phyloP scores from a whole-genome alignment of 2,329 filamentous ascomycete species.

The Dothiorella sarmentorum region DNA sequence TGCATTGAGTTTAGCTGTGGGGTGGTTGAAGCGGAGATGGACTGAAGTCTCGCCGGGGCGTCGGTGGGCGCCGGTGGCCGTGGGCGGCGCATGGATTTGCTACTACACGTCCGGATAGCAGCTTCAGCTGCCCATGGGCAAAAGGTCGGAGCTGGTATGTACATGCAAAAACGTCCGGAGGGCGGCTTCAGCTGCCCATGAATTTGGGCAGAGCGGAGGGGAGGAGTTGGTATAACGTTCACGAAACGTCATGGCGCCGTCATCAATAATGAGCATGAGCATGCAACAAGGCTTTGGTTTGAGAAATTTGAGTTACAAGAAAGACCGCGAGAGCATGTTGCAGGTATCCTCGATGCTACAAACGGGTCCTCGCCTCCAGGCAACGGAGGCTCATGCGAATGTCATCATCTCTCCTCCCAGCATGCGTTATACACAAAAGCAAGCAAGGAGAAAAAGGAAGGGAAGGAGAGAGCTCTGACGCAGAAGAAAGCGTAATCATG shows the following conservation, averaged over 20 bases:
- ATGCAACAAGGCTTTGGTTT: not conserved
- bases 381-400: conserved; percentile 30
- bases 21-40: conserved; percentile 6
- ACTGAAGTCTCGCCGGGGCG: conserved; percentile 3
- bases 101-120: no score
- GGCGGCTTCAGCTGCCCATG: no score
- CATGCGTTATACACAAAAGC: conserved; percentile 37
- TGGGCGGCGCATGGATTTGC: not conserved
- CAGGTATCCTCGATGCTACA: conserved; percentile 47
- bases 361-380: conserved; percentile 40
- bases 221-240: no score
- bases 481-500: conserved; percentile 37
- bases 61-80: conserved; percentile 14
- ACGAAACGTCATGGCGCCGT: no score
- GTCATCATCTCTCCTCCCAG: conserved; percentile 42
- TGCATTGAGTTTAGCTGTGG: conserved; percentile 13
- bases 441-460: conserved; percentile 8
- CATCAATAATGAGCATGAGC: not conserved
- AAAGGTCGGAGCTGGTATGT: no score
- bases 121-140: no score
- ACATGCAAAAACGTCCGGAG: no score
- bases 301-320: conserved; percentile 19
- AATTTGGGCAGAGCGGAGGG: no score
- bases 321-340: conserved; percentile 42
- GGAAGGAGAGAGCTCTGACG: conserved; percentile 21